These are phyloP conservation scores for Coemansia sp. DNA, from an alignment of 192 early-diverging fungal species.

Conservation along the genomic window DNA sequence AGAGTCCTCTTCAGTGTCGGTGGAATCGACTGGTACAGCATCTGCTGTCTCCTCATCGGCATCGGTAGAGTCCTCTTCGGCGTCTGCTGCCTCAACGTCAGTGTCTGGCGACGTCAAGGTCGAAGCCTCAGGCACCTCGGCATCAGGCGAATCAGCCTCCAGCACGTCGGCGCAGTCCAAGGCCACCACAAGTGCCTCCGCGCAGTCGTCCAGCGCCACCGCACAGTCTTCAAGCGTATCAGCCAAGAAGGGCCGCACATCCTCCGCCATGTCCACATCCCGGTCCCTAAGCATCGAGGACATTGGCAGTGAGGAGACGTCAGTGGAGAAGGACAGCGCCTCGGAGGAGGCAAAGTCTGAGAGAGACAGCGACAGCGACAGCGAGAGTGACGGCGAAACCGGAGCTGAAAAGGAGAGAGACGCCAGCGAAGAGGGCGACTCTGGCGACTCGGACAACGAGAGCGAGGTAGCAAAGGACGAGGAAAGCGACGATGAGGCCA, in stretches of 20 bases:
- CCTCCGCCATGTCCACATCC: not conserved
- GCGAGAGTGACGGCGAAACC: slow-evolving; percentile 24
- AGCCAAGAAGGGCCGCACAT: not conserved
- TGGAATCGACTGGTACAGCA: not conserved
- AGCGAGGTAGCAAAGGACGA: not conserved
- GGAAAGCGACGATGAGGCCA: slow-evolving; percentile 8
- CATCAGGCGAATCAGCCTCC: not conserved
- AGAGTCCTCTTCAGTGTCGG: slow-evolving; percentile 9
- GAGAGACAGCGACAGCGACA: slow-evolving; percentile 17
- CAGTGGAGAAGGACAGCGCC: slow-evolving; percentile 4
- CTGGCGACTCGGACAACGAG: slow-evolving; percentile 14
- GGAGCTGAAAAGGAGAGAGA: slow-evolving; percentile 13
- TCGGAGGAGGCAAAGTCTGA: slow-evolving; percentile 6
- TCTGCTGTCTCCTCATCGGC: slow-evolving; percentile 5
- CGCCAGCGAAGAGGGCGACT: slow-evolving; percentile 3
- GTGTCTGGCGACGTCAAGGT: slow-evolving; percentile 12
- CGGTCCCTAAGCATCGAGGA: slow-evolving; percentile 45
- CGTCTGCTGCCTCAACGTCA: not conserved
- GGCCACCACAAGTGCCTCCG: not conserved
- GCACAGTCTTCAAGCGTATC: not conserved
- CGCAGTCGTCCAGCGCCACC: slow-evolving; percentile 1
- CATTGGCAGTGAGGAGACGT: slow-evolving; percentile 9
- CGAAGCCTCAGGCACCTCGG: not conserved
- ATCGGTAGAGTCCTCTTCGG: not conserved
- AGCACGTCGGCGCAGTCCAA: slow-evolving; percentile 10